Base-by-base conservation (phyloP, 768 basidiomycete genomes). In the Mycena vitilis region DNA sequence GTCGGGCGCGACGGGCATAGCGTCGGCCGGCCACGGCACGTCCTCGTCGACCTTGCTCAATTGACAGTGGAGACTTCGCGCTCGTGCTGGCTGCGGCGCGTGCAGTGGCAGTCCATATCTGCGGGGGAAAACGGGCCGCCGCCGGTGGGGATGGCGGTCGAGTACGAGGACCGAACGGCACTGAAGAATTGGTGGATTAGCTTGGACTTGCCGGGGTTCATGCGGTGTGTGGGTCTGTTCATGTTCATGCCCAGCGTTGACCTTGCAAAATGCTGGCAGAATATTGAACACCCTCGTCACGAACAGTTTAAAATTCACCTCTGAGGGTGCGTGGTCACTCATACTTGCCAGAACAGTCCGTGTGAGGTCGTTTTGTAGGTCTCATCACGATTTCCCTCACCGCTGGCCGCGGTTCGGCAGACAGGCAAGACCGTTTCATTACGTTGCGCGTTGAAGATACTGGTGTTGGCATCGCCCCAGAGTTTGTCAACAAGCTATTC, bases 261-360 rank as follows among this genome's bases (percentile, higher is more conserved):
- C n/a, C n/a, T n/a, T n/a, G n/a, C n/a, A n/a, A n/a, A n/a, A n/a
- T n/a, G n/a, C n/a, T n/a, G n/a, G n/a, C 20, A 69, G 68, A 48
- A 65, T 69, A 53, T 37, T 69, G 12, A 60, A 69, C 18, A 69
- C 54, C 42, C 48, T 69, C 45, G 40, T 69, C 44, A 69, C 59
- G 20, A 69, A 69, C 25, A 65, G 68, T 8, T 57, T 69, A 1
- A 69, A 64, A 42, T 61, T 56, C n/a, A 60, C 48, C 30, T 18
- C 47, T 5, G 11, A 49, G n/a, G 49, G 52, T 66, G 34, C n/a
- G 44, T 20, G 23, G 5, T 53, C 5, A n/a, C n/a, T n/a, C 8
- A 18, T 2, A 53, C 6, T 18, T 18, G 36, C 42, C n/a, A 7
- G 30, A 44, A 20, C 36, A 30, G 30, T n/a, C n/a, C n/a, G n/a